Evolutionary conservation across 306 rosid genomes (phyloP), one percentile per base, ranked within the genome.

Genomic region (Trichosanthes truncata): DNA sequence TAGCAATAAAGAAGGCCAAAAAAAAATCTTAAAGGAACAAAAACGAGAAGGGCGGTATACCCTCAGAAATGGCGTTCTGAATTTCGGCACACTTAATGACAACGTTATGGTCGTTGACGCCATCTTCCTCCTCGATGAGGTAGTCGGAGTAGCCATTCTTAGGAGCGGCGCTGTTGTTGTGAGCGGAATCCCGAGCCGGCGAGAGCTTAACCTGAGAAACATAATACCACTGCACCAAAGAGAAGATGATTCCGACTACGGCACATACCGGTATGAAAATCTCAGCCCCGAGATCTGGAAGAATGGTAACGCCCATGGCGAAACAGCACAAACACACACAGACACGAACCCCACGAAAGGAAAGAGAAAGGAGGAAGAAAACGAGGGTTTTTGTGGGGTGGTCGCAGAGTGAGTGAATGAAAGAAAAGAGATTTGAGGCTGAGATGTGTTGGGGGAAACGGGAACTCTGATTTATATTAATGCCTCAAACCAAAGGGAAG

Each of bases 121-220:
- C 98, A 4, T 95, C 98, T 77, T 95, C 98, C 40, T 95, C 98
- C 61, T 92, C 98, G 63, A 95, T 87, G 76, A 95, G 97, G 38
- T 85, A 89, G 26, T 95, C 98, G 63, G 82, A 72, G 87, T 55
- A 82, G 40, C 97, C 98, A 85, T 91, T 91, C 59, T 95, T 95
- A 0, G 80, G 89, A 10, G 84, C 49, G 15, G 29, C 18, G 46
- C 5, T 17, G 63, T 82, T 80, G 66, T 80, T 84, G 1, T 82
- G 26, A 9, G 82, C 52, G 6, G 83, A 52, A 25, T 86, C 92
- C 17, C 82, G 71, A 17, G 67, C 79, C 14, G 94, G 86, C 5
- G 96, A 59, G 85, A 95, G 85, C 89, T 90, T 91, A 0, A 95
- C 97, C 52, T 74, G 83, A 0, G 98, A 85, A 21, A 95, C 98